Conservation (phyloP, 306 rosid genomes). For the Morella rubra region DNA sequence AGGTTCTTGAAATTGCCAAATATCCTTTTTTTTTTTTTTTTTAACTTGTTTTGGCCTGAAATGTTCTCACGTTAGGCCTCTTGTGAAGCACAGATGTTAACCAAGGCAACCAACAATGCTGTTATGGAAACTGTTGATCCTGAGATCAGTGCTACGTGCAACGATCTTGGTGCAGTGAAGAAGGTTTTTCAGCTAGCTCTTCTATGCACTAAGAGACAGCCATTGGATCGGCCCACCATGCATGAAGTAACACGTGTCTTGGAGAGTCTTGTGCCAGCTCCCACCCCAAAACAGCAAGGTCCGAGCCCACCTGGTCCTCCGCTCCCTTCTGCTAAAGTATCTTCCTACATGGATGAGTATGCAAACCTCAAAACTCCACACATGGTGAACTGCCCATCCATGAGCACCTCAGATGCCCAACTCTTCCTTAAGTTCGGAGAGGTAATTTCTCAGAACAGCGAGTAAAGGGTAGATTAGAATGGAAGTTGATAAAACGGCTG, state of each 20-base stretch:
- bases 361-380: constrained; percentile 79
- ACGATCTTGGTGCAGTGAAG: constrained; percentile 76
- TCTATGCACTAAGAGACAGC: constrained; percentile 76
- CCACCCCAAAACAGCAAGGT: constrained; percentile 35
- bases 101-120: constrained; percentile 78
- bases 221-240: constrained; percentile 82
- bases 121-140: constrained; percentile 95
- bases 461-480: constrained; percentile 28
- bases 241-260: constrained; percentile 82
- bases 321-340: constrained; percentile 44
- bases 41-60: neutral
- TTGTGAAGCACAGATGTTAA: constrained; percentile 51
- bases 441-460: constrained; percentile 87
- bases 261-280: constrained; percentile 50
- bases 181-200: constrained; percentile 87
- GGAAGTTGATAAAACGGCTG: constrained; percentile 6
- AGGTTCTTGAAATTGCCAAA: neutral
- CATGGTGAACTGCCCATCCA: constrained; percentile 70
- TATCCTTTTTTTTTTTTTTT: neutral
- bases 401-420: constrained; percentile 91
- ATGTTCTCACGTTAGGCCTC: neutral
- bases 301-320: constrained; percentile 19
- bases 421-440: constrained; percentile 90
- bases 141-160: constrained; percentile 73
- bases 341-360: constrained; percentile 78